phyloP scores from a whole-genome alignment of 2,329 filamentous ascomycete genomes.

The Fusarium sterilihyphosum region DNA sequence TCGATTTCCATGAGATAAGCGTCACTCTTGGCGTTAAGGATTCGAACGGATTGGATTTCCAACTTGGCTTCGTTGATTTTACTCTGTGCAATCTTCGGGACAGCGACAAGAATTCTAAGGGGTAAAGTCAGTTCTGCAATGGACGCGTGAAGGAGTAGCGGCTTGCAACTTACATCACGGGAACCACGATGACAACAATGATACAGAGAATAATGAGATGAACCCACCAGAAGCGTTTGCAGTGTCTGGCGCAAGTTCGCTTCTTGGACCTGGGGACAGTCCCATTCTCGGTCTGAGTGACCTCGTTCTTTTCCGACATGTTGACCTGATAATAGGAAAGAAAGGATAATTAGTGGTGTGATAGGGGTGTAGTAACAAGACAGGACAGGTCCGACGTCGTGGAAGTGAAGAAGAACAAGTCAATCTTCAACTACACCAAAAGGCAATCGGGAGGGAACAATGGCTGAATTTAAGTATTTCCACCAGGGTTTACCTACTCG shows the following conservation, averaged over 20 bases:
- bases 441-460: constrained; percentile 20
- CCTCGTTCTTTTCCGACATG: constrained; percentile 53
- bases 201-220: constrained; percentile 62
- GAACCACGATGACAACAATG: constrained; percentile 64
- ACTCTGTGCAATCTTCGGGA: constrained; percentile 66
- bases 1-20: constrained; percentile 64
- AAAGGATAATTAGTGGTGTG: neutral
- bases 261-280: constrained; percentile 47
- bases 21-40: constrained; percentile 57
- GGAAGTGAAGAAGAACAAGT: constrained; percentile 15
- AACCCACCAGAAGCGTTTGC: constrained; percentile 69
- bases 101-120: constrained; percentile 63
- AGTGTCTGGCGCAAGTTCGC: constrained; percentile 57
- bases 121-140: constrained; percentile 12
- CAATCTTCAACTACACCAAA: constrained; percentile 24
- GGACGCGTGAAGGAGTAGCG: neutral
- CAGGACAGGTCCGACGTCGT: constrained; percentile 7
- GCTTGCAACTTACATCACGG: constrained; percentile 64
- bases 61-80: constrained; percentile 65
- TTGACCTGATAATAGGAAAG: constrained; percentile 2
- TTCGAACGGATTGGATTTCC: constrained; percentile 60
- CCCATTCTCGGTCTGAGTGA: constrained; percentile 49
- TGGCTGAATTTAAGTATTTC: constrained; percentile 38
- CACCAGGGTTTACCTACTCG: constrained; percentile 4
- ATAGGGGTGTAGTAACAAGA: neutral